Percentiles rank a stretch among this genome's conserved stretches.
Conservation (phyloP, 1,139 yeast species). For the Meyerozyma athensensis region DNA sequence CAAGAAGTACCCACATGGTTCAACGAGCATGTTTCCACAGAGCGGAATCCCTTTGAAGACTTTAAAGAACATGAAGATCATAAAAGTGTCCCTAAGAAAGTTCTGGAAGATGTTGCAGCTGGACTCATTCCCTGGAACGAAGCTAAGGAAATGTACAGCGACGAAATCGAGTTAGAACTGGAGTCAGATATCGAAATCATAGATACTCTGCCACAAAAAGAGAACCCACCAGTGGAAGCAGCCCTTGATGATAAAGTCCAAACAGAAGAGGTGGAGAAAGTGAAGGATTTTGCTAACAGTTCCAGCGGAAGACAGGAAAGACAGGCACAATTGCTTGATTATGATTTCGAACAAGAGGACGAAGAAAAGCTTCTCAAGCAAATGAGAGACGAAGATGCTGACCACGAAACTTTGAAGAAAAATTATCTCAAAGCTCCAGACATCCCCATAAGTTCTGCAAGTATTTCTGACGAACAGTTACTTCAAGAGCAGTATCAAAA, state of each 20-base stretch:
- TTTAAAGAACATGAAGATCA: neutral
- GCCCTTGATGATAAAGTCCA: no score
- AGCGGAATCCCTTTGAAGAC: constrained; percentile 7
- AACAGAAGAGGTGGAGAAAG: neutral
- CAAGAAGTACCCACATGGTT: constrained; percentile 19
- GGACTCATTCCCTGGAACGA: constrained; percentile 50
- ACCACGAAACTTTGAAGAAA: constrained; percentile 60
- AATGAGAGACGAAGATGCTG: constrained; percentile 63
- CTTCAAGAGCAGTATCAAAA: constrained; percentile 57
- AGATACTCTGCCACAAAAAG: constrained; percentile 5
- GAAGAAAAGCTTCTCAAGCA: constrained; percentile 62
- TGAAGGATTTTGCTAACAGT: neutral
- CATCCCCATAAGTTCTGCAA: constrained; percentile 22
- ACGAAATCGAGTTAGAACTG: constrained; percentile 10
- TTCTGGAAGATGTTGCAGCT: constrained; percentile 8
- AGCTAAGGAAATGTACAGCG: constrained; percentile 27
- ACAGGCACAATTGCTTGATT: constrained; percentile 37
- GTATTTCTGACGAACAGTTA: constrained; percentile 47
- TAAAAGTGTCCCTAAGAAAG: neutral
- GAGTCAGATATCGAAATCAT: constrained; percentile 12
- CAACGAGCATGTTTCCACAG: constrained; percentile 7
- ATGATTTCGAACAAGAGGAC: constrained; percentile 73
- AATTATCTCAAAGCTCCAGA: constrained; percentile 31
- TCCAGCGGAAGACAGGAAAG: constrained; percentile 8
- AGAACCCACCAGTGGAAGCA: no score